phyloP scores from a whole-genome alignment of 2,329 filamentous ascomycete species.

The Amauroascus verrucosus region DNA sequence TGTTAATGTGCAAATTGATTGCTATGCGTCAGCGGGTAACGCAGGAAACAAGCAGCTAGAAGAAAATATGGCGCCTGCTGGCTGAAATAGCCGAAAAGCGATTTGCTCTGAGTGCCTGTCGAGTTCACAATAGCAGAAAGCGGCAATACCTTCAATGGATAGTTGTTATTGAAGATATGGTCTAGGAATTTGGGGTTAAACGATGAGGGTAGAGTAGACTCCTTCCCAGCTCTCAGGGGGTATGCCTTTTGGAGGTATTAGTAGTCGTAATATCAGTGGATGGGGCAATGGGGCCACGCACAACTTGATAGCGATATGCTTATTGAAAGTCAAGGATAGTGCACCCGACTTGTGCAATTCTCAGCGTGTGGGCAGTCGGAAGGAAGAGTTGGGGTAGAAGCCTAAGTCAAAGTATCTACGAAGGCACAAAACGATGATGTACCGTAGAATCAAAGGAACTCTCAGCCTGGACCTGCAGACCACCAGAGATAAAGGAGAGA shows the following conservation, averaged over 20 bases:
- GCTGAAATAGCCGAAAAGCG: background rate
- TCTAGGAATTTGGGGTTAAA: background rate
- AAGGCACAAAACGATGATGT: background rate
- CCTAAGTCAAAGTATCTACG: background rate
- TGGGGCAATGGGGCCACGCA: background rate
- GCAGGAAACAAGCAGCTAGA: background rate
- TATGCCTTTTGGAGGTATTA: background rate
- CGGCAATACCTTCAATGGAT: background rate
- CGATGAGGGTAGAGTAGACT: background rate
- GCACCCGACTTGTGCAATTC: background rate
- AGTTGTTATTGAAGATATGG: background rate
- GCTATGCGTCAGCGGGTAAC: background rate
- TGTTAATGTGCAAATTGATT: background rate
- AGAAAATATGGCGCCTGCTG: background rate
- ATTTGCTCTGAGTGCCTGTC: background rate
- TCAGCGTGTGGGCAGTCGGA: background rate
- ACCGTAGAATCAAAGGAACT: background rate
- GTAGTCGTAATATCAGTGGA: background rate
- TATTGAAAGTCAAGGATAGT: background rate
- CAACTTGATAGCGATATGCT: background rate
- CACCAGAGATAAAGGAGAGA: background rate
- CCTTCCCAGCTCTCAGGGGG: background rate
- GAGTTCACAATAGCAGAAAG: background rate
- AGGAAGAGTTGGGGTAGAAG: background rate
- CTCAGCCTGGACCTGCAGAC: background rate